Evolutionary conservation across 441 rosid genomes (phyloP).

Genomic region (Gossypium schwendimanii): DNA sequence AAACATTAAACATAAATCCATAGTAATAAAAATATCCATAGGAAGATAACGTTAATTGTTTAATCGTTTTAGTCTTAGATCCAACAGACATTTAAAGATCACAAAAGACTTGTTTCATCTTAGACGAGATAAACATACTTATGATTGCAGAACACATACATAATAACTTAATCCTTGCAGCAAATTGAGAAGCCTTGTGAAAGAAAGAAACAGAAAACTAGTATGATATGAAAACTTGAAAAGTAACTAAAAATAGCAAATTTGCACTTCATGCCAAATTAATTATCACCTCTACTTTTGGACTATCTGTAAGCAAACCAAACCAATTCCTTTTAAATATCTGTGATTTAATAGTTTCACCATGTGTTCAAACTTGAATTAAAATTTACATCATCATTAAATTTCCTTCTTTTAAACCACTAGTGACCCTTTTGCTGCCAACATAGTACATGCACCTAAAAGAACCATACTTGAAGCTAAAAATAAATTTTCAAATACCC

Average conservation of each 20-base stretch:
- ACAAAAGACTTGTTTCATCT: neutral
- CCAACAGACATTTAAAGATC: neutral
- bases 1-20: neutral
- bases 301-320: neutral
- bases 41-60: neutral
- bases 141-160: neutral
- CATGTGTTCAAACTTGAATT: neutral
- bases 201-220: neutral
- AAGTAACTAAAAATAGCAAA: neutral
- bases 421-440: neutral
- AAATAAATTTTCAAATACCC: neutral
- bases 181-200: constrained; percentile 8
- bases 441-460: neutral
- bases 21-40: neutral
- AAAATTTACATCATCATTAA: neutral
- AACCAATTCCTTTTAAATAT: neutral
- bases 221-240: neutral
- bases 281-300: too few relatives aligned
- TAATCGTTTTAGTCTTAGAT: neutral
- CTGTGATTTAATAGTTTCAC: neutral
- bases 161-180: neutral
- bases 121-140: neutral
- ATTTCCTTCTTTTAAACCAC: neutral
- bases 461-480: neutral
- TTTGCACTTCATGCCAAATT: neutral